Conservation (phyloP, 352 stramenopile genomes). For the Halophytophthora polymorphica region DNA sequence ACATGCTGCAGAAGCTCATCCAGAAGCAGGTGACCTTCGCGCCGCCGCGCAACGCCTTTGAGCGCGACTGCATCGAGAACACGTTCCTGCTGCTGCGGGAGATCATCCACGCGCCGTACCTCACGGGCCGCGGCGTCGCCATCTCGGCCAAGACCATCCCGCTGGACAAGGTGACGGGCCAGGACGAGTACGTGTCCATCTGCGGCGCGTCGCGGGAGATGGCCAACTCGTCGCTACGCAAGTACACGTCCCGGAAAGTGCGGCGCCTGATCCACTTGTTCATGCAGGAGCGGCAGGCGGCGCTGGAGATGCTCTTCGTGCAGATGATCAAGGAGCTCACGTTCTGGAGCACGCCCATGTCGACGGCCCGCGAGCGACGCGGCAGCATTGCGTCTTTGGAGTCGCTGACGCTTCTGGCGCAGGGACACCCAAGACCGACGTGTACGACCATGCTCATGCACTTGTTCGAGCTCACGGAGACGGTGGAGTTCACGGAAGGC, state of each 20-base stretch:
- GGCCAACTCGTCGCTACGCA: slow-evolving; percentile 76
- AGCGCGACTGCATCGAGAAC: slow-evolving; percentile 80
- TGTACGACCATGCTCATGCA: slow-evolving; percentile 81
- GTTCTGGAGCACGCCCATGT: slow-evolving; percentile 69
- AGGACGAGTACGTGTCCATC: slow-evolving; percentile 87
- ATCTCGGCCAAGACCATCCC: slow-evolving; percentile 88
- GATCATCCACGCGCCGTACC: slow-evolving; percentile 80
- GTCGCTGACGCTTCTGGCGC: slow-evolving; percentile 59
- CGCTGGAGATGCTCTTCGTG: slow-evolving; percentile 67
- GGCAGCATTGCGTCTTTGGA: slow-evolving; percentile 55
- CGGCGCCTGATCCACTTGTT: slow-evolving; percentile 80
- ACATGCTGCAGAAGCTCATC: slow-evolving; percentile 76
- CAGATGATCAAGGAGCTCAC: slow-evolving; percentile 85
- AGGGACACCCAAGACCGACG: slow-evolving; percentile 67
- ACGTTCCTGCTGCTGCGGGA: slow-evolving; percentile 75
- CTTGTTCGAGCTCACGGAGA: slow-evolving; percentile 82
- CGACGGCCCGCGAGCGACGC: slow-evolving; percentile 29
- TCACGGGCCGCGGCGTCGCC: slow-evolving; percentile 72
- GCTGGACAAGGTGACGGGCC: slow-evolving; percentile 79
- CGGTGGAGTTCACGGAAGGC: slow-evolving; percentile 75
- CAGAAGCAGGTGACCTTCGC: slow-evolving; percentile 73
- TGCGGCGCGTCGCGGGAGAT: slow-evolving; percentile 80
- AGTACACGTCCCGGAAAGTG: slow-evolving; percentile 86
- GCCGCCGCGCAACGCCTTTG: slow-evolving; percentile 65
- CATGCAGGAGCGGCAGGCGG: slow-evolving; percentile 69